These are phyloP conservation scores for Baudoinia panamericana DNA, from an alignment of 495 filamentous ascomycete species.

Conservation along the genomic window DNA sequence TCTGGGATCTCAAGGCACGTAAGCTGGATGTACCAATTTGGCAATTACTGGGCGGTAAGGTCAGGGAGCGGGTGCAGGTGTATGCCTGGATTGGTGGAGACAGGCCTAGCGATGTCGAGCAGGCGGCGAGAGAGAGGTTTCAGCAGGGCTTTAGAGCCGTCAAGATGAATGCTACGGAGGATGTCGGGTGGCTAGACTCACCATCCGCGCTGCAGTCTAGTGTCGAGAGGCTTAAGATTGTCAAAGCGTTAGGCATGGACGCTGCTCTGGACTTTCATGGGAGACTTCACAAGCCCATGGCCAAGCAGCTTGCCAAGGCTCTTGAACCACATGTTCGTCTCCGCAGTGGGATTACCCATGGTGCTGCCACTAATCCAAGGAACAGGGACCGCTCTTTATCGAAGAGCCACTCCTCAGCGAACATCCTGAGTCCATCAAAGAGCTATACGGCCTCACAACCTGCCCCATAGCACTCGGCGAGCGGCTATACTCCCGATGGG, in stretches of 20 bases:
- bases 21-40: constrained; percentile 58
- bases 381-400: constrained; percentile 57
- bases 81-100: constrained; percentile 86
- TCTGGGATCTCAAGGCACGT: constrained; percentile 62
- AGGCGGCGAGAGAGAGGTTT: constrained; percentile 38
- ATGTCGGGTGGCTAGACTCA: constrained; percentile 67
- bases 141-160: constrained; percentile 59
- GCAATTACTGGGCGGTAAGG: constrained; percentile 63
- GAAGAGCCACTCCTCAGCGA: constrained; percentile 67
- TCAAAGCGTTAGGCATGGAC: constrained; percentile 59
- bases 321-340: constrained; percentile 47
- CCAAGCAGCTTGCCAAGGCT: constrained; percentile 58
- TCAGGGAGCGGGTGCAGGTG: constrained; percentile 58
- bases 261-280: constrained; percentile 69
- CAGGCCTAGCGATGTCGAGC: constrained; percentile 55
- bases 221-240: constrained; percentile 54
- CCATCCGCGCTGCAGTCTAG: constrained; percentile 49
- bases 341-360: too few relatives aligned
- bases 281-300: constrained; percentile 65
- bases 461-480: constrained; percentile 66
- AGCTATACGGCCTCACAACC: constrained; percentile 46
- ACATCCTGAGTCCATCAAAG: constrained; percentile 56
- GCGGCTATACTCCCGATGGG: constrained; percentile 62
- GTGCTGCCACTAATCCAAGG: too few relatives aligned
- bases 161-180: constrained; percentile 76